Evolutionary conservation across 2,329 filamentous ascomycete genomes (phyloP).

Genomic region (Passalora sequoiae): DNA sequence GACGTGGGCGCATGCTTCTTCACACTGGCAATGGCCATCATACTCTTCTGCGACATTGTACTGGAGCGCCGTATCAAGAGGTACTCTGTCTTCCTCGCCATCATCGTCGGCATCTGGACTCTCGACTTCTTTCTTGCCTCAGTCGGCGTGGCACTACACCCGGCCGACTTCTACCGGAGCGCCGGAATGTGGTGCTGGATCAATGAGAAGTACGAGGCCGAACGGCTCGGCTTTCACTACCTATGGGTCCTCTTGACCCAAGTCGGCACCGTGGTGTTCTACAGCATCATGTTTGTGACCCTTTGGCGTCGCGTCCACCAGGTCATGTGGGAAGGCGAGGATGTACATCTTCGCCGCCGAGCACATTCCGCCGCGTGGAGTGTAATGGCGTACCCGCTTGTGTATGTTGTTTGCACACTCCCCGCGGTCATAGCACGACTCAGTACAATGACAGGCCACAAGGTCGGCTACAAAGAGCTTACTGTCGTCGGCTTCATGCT

Average conservation of each 20-base stretch:
- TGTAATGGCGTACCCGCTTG: constrained; percentile 59
- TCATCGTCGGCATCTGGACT: constrained; percentile 51
- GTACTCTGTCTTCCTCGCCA: constrained; percentile 47
- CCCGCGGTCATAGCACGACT: constrained; percentile 61
- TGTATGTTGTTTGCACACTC: constrained; percentile 62
- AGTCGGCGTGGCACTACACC: constrained; percentile 45
- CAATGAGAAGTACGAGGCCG: constrained; percentile 47
- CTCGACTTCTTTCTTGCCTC: constrained; percentile 55
- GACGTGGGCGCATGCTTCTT: constrained; percentile 62
- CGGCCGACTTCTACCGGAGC: constrained; percentile 52
- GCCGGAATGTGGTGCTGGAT: constrained; percentile 66
- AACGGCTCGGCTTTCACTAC: constrained; percentile 59
- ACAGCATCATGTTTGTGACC: constrained; percentile 34
- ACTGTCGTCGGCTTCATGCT: constrained; percentile 52
- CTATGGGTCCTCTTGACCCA: constrained; percentile 57
- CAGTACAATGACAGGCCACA: constrained; percentile 49
- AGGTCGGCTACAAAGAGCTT: constrained; percentile 38
- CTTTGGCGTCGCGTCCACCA: constrained; percentile 21
- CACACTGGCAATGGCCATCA: constrained; percentile 58
- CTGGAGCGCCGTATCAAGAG: constrained; percentile 47
- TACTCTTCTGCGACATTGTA: constrained; percentile 61
- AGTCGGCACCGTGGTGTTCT: constrained; percentile 48
- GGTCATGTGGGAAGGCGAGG: constrained; percentile 16
- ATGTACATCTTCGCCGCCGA: constrained; percentile 36
- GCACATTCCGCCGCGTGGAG: constrained; percentile 43